These are phyloP conservation scores for Lepidium sativum DNA, from an alignment of 345 rosid species.

Conservation along the genomic window DNA sequence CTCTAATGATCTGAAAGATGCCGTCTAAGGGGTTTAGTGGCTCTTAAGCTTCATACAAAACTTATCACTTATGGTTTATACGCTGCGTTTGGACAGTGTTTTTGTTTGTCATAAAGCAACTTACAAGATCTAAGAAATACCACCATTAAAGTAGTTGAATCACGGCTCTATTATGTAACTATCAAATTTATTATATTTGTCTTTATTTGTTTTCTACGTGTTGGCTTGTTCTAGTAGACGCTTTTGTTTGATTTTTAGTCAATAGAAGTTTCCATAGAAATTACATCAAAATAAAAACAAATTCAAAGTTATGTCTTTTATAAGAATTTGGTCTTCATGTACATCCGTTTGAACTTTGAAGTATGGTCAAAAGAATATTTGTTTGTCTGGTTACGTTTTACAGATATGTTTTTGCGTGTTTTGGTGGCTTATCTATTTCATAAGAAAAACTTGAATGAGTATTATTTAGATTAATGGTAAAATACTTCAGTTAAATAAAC, in stretches of 20 bases:
- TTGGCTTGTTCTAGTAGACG: background rate
- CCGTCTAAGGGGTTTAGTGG: background rate
- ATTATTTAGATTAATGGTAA: too few species aligned
- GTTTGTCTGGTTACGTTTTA: background rate
- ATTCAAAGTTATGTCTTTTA: background rate
- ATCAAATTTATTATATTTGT: background rate
- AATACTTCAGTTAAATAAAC: too few species aligned
- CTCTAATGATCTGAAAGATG: background rate
- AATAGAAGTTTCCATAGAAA: background rate
- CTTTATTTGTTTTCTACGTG: background rate
- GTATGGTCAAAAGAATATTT: background rate
- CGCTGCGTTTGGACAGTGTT: slow-evolving; percentile 6
- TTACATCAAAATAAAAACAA: background rate
- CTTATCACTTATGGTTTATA: background rate
- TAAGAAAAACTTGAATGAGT: too few species aligned
- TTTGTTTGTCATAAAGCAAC: background rate
- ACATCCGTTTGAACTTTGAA: background rate
- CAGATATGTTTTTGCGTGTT: background rate
- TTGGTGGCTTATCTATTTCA: background rate
- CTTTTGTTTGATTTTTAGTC: background rate
- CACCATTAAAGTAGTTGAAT: background rate
- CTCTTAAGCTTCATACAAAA: background rate
- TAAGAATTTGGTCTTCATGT: background rate
- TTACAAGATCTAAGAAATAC: background rate
- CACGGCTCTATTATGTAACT: background rate